These are phyloP conservation scores for Cucumis cinereus DNA, from an alignment of 306 rosid genomes.

Conservation along the genomic window DNA sequence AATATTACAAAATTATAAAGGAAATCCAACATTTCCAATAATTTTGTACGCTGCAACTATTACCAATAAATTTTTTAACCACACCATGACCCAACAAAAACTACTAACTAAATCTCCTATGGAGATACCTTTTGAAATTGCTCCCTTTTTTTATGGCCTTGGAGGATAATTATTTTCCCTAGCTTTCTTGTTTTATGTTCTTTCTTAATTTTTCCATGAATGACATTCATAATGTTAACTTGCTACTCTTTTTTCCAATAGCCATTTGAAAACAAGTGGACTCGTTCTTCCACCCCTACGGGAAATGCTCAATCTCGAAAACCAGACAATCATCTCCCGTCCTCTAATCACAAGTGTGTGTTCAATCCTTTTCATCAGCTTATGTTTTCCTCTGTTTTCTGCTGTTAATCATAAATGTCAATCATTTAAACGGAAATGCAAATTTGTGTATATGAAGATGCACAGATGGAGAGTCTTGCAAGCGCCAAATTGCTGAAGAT, in stretches of 20 bases:
- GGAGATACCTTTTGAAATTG: neutral
- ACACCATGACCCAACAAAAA: neutral
- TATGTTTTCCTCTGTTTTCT: slow-evolving; percentile 6
- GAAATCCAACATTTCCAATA: too few species aligned
- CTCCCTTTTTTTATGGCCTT: neutral
- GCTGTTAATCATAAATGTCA: neutral
- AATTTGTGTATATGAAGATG: slow-evolving; percentile 41
- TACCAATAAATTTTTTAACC: neutral
- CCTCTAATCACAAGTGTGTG: slow-evolving; percentile 49
- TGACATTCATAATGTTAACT: slow-evolving; percentile 10
- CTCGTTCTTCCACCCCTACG: slow-evolving; percentile 26
- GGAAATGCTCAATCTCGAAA: slow-evolving; percentile 19
- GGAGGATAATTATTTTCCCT: neutral
- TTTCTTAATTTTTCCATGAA: neutral
- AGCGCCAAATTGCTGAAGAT: slow-evolving; percentile 57
- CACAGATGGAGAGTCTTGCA: slow-evolving; percentile 74
- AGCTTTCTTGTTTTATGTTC: neutral
- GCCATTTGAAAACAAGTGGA: slow-evolving; percentile 84
- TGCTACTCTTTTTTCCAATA: slow-evolving; percentile 18
- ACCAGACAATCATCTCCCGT: slow-evolving; percentile 37
- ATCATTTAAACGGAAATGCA: neutral
- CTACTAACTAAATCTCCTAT: neutral
- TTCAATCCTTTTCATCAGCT: neutral
- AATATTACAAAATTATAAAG: too few species aligned
- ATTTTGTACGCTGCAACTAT: neutral